Percentiles rank a stretch among this genome's conserved stretches.
Evolutionary conservation across 495 filamentous ascomycete species (phyloP).

Genomic region (Lasiosphaeria ovina): DNA sequence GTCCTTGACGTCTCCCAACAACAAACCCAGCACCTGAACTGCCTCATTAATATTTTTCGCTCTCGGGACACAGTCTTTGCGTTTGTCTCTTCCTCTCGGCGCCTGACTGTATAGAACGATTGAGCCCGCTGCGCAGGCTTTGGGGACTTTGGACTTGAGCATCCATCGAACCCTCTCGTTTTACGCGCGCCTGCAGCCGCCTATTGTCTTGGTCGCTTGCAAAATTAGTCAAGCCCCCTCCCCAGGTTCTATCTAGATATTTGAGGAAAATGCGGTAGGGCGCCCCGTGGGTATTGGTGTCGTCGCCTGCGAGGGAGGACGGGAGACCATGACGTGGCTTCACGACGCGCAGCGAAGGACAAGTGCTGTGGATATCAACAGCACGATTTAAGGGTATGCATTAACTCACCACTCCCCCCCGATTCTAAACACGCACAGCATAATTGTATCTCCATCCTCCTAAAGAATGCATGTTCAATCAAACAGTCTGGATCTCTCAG

Average conservation of each 20-base stretch:
- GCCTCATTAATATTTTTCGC: slow-evolving; percentile 9
- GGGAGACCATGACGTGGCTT: slow-evolving; percentile 25
- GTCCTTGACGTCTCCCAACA: slow-evolving; percentile 12
- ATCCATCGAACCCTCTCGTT: slow-evolving; percentile 13
- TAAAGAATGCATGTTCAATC: slow-evolving; percentile 27
- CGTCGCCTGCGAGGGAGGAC: slow-evolving; percentile 19
- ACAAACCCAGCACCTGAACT: slow-evolving; percentile 12
- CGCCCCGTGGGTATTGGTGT: slow-evolving; percentile 17
- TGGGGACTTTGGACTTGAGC: slow-evolving; percentile 16
- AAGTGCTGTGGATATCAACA: slow-evolving; percentile 19
- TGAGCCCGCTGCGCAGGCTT: slow-evolving; percentile 11
- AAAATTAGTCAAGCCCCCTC: slow-evolving; percentile 13
- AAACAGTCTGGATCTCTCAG: slow-evolving; percentile 23
- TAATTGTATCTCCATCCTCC: slow-evolving; percentile 24
- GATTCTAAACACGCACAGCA: slow-evolving; percentile 19
- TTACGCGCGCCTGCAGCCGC: slow-evolving; percentile 16
- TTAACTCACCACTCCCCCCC: slow-evolving; percentile 25
- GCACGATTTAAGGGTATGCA: slow-evolving; percentile 32
- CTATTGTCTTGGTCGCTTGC: slow-evolving; percentile 25
- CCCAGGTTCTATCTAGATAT: slow-evolving; percentile 20
- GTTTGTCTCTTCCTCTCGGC: slow-evolving; percentile 8
- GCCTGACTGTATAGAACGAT: slow-evolving; percentile 21
- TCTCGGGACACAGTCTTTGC: slow-evolving; percentile 1
- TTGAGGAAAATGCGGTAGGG: slow-evolving; percentile 29
- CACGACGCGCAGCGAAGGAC: slow-evolving; percentile 20